Evolutionary conservation across 306 rosid genomes (phyloP), one percentile per base, ranked within the genome.

Genomic region (Betula pendula): DNA sequence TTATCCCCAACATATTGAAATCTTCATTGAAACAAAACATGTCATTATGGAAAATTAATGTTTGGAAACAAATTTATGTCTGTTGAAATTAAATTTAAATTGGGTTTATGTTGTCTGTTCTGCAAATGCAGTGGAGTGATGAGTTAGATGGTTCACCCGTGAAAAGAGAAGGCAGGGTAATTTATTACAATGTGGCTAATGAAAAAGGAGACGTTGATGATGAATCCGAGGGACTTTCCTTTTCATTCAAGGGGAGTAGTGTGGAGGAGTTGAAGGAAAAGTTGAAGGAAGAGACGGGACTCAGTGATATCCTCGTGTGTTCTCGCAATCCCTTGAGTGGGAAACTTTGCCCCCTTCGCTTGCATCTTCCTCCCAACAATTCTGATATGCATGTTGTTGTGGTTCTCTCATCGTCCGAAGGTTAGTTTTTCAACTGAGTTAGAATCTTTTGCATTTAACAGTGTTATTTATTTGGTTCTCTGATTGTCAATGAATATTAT

Each of bases 291-390:
- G 92, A 92, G 81, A 85, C 88, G 0, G 87, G 88, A 20, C 84
- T 80, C 1, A 59, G 72, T 50, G 89, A 87, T 72, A 77, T 92
- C 68, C 74, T 81, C 19, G 96, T 90, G 20, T 92, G 98, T 73
- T 86, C 91, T 1, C 89, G 89, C 17, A 95, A 90, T 78, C 96
- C 94, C 16, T 80, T 94, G 42, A 94, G 67, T 62, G 93, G 91
- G 8, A 82, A 89, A 77, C 96, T 94, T 2, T 89, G 82, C 74
- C 97, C 97, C 1, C 90, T 92, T 49, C 91, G 82, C 68, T 84
- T 92, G n/a, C 98, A 92, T 33, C 87, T 95, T 47, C 98, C 97
- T 49, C 98, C 98, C 6, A 88, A 90, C 83, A 87, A 87, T 13
- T 5, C 71, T 25, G 90, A 88, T 16, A 81, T 92, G 92, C 95